Evolutionary conservation across 768 basidiomycete genomes (phyloP), one percentile per base, ranked within the genome.

Genomic region (Chlorophyllum brunneum): DNA sequence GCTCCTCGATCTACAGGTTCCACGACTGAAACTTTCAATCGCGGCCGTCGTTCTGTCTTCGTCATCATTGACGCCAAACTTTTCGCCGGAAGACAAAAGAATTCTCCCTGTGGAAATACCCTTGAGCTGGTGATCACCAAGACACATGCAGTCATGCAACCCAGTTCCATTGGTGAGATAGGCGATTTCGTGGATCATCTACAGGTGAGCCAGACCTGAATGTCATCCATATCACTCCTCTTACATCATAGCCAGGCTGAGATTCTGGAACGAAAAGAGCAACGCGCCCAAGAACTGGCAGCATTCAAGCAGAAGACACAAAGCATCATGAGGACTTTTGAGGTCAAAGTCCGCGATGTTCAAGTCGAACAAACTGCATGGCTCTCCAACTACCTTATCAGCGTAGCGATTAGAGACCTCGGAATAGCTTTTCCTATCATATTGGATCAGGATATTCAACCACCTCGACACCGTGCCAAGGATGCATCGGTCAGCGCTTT

Each of bases 141-240:
- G 65, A 82, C 92, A 2, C 92, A 98, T 61, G 93, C 95, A 1
- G 88, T 95, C 29, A 86, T 97, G 87, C 93, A 94, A 65, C 86
- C 95, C 8, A 91, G 90, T 57, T 95, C 95, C 0, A 85, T 98
- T 45, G 86, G 87, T 18, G 90, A 95, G 63, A 72, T 98, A 6
- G 90, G 87, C 13, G 95, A 98, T 63, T 91, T 93, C 56, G 67
- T 92, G 34, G 92, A 95, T 62, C 78, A 92, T 59, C 72, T 92
- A 36, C 91, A 90, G 77, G 91, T 86, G 70, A 51, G 42, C 33
- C 24, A n/a, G 20, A 15, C 4, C 9, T 24, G 27, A 16, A 40
- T 39, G 41, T 55, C 27, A 40, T 27, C 49, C 27, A 22, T 15
- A 18, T 11, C 18, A 24, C 22, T 29, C 33, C 29, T 26, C 37